Conservation (phyloP, 441 rosid genomes). For the Corymbia citriodora region DNA sequence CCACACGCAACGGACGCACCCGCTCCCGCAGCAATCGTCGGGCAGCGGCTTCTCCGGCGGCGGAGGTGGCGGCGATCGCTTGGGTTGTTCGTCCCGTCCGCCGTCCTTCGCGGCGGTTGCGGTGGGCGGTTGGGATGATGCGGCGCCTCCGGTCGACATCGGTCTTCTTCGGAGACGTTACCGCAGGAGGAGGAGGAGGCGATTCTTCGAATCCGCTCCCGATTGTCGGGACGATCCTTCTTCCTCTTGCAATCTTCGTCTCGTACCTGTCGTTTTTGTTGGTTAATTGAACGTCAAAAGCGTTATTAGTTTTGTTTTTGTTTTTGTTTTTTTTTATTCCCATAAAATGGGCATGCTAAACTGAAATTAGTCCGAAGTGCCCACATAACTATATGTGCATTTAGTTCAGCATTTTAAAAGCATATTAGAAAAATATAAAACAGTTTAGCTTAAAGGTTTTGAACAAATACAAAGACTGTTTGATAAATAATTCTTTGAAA, state of each 20-base stretch:
- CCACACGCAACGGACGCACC: slow-evolving; percentile 98
- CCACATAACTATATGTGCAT: too few relatives aligned
- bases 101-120: neutral
- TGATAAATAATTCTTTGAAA: too few relatives aligned
- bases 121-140: neutral
- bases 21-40: slow-evolving; percentile 95
- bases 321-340: neutral
- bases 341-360: too few relatives aligned
- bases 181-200: neutral
- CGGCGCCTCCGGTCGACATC: neutral
- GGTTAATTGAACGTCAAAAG: neutral
- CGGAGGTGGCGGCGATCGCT: slow-evolving; percentile 21
- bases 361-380: too few relatives aligned
- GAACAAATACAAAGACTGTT: too few relatives aligned
- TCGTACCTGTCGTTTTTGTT: neutral
- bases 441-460: too few relatives aligned
- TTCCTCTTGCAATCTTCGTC: neutral
- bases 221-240: neutral
- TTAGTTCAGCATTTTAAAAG: too few relatives aligned
- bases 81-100: slow-evolving; percentile 2
- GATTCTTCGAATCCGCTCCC: neutral
- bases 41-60: slow-evolving; percentile 94
- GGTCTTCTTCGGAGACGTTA: neutral
- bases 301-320: neutral
- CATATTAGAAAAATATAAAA: too few relatives aligned